Percentiles rank a stretch among this genome's conserved stretches.
Conservation (phyloP, 352 stramenopile genomes). For the Pythium inflatum region DNA sequence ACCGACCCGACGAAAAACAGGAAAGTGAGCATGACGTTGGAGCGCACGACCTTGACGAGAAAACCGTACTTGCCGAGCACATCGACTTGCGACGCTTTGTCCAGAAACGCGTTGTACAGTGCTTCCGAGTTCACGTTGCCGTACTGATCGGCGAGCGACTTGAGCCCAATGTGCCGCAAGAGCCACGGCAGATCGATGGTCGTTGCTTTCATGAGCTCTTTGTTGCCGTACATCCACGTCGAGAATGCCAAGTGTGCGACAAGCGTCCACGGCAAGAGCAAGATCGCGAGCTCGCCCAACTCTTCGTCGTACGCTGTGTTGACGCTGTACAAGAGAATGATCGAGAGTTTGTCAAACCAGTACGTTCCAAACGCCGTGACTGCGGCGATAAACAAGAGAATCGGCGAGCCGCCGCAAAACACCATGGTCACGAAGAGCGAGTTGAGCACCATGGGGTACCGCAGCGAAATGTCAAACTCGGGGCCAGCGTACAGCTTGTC, state of each 20-base stretch:
- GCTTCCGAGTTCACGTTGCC: constrained; percentile 35
- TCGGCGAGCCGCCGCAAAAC: constrained; percentile 78
- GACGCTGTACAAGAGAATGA: constrained; percentile 77
- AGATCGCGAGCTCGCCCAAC: constrained; percentile 61
- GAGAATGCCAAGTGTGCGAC: constrained; percentile 75
- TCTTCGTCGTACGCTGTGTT: constrained; percentile 83
- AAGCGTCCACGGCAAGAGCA: constrained; percentile 70
- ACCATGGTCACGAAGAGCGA: constrained; percentile 84
- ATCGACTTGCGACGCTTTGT: constrained; percentile 49
- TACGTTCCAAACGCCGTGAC: constrained; percentile 64
- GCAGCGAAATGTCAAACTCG: constrained; percentile 73
- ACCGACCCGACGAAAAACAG: constrained; percentile 63
- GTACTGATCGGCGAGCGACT: constrained; percentile 35
- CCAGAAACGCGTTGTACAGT: constrained; percentile 49
- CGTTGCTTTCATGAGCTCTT: constrained; percentile 58
- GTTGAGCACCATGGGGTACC: constrained; percentile 86
- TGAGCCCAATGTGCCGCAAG: constrained; percentile 42
- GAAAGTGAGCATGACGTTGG: constrained; percentile 78
- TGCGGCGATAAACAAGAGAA: constrained; percentile 79
- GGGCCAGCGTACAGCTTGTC: constrained; percentile 77
- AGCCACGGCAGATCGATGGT: constrained; percentile 52
- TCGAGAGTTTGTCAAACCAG: constrained; percentile 83
- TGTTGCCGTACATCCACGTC: constrained; percentile 85
- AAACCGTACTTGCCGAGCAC: constrained; percentile 57
- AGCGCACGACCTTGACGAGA: constrained; percentile 70